phyloP scores from a whole-genome alignment of 2,329 filamentous ascomycete species.

The Camptophora hylomeconis region DNA sequence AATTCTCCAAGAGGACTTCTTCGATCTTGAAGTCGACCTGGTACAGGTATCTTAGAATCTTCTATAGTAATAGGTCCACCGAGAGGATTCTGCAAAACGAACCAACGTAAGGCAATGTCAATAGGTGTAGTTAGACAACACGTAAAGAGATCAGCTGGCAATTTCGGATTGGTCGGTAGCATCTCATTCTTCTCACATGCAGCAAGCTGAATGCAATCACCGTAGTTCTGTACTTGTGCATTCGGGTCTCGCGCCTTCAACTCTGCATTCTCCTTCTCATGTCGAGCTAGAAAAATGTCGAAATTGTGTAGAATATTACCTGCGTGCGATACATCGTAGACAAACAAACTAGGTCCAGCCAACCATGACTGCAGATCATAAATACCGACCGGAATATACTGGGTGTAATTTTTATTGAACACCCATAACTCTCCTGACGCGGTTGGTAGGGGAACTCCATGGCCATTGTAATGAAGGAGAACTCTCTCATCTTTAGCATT shows the following conservation, averaged over 20 bases:
- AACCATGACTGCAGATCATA: conserved; percentile 95
- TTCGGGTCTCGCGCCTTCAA: conserved; percentile 62
- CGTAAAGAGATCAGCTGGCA: conserved; percentile 92
- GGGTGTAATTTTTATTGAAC: conserved; percentile 96
- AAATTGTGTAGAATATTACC: conserved; percentile 94
- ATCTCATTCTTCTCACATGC: conserved; percentile 86
- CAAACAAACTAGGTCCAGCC: conserved; percentile 86
- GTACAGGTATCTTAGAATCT: conserved; percentile 67
- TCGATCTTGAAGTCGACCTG: conserved; percentile 81
- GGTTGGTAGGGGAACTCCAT: conserved; percentile 91
- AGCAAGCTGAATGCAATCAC: conserved; percentile 82
- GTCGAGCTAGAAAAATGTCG: conserved; percentile 85
- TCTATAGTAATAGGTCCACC: conserved; percentile 58
- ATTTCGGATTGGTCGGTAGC: conserved; percentile 80
- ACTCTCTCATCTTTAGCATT: conserved; percentile 95
- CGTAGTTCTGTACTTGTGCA: conserved; percentile 49
- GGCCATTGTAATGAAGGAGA: conserved; percentile 96
- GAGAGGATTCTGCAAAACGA: conserved; percentile 81
- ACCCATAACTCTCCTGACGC: conserved; percentile 97
- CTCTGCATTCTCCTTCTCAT: conserved; percentile 78
- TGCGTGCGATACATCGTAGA: conserved; percentile 95
- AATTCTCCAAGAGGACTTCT: conserved; percentile 88
- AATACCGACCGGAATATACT: conserved; percentile 93
- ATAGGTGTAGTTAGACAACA: conserved; percentile 94
- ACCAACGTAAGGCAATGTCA: conserved; percentile 92